These are phyloP conservation scores for Epicoccum nigrum DNA, from an alignment of 2,329 filamentous ascomycete species.

Conservation along the genomic window DNA sequence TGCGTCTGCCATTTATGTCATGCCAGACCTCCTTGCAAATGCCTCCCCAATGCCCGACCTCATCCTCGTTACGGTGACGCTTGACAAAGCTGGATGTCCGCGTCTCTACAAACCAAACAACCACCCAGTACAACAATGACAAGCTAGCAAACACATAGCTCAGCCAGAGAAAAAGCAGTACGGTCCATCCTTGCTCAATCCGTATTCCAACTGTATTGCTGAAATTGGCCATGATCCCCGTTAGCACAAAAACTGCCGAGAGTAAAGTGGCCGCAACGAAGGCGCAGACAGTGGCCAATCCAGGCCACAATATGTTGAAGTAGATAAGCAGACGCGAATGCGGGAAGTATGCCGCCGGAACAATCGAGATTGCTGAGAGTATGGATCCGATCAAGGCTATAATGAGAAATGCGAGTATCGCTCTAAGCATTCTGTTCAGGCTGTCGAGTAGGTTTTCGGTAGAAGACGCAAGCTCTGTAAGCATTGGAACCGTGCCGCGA, in stretches of 20 bases:
- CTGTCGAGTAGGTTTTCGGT: conserved; percentile 5
- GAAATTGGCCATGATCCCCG: conserved; percentile 11
- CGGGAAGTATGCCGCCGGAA: conserved; percentile 30
- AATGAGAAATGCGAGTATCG: conserved; percentile 27
- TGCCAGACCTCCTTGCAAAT: conserved; percentile 22
- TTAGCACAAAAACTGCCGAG: conserved; percentile 16
- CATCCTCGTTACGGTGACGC: conserved; percentile 23
- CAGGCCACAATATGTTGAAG: conserved; percentile 22
- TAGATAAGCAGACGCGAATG: conserved; percentile 30
- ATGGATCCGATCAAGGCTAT: conserved; percentile 21
- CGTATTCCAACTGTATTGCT: conserved; percentile 15
- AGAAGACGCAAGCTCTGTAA: conserved; percentile 16
- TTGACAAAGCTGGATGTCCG: conserved; percentile 23
- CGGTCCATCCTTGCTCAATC: conserved; percentile 15
- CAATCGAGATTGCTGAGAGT: conserved; percentile 14
- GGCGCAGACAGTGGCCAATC: conserved; percentile 12
- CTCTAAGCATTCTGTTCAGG: conserved; percentile 13
- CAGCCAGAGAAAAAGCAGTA: conserved; percentile 31
- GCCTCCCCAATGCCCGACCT: conserved; percentile 33
- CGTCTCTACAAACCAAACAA: conserved; percentile 38
- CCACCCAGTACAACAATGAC: conserved; percentile 25
- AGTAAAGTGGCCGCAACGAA: conserved; percentile 26
- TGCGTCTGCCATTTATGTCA: conserved; percentile 22
- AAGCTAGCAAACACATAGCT: conserved; percentile 18
- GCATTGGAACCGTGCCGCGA: conserved; percentile 23